Conservation (phyloP, 305 asterid genomes). For the Solanum chacoense region DNA sequence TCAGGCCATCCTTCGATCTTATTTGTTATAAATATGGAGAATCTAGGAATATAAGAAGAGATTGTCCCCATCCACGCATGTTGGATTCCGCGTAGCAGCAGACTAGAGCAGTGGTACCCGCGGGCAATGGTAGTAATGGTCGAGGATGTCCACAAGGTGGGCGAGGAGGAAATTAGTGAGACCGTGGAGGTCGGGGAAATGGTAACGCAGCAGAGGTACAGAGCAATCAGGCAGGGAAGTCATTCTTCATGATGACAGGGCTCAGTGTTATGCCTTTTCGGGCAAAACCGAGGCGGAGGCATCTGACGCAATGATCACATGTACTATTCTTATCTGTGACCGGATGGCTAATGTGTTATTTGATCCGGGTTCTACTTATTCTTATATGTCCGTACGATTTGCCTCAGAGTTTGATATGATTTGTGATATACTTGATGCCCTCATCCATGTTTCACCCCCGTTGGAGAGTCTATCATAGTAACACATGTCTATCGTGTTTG, state of each 20-base stretch:
- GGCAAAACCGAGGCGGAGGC: no score
- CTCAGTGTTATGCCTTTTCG: background rate
- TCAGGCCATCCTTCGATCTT: no score
- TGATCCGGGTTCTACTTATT: no score
- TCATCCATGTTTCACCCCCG: background rate
- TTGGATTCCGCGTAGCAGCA: background rate
- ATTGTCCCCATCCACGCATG: background rate
- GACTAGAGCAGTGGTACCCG: background rate
- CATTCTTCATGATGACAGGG: background rate
- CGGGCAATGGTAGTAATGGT: background rate
- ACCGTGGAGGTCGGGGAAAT: background rate
- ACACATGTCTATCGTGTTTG: background rate
- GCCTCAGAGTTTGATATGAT: background rate
- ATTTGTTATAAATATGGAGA: background rate
- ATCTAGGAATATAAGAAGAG: background rate
- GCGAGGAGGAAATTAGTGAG: background rate
- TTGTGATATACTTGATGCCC: background rate
- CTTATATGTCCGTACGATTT: background rate
- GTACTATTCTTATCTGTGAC: background rate
- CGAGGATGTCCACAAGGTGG: background rate
- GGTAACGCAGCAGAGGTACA: background rate
- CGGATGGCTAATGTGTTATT: background rate
- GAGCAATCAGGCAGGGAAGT: background rate
- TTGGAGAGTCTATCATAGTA: background rate
- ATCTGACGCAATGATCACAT: background rate